Evolutionary conservation across 2,329 filamentous ascomycete genomes (phyloP).

Genomic region (Aaosphaeria arxii): DNA sequence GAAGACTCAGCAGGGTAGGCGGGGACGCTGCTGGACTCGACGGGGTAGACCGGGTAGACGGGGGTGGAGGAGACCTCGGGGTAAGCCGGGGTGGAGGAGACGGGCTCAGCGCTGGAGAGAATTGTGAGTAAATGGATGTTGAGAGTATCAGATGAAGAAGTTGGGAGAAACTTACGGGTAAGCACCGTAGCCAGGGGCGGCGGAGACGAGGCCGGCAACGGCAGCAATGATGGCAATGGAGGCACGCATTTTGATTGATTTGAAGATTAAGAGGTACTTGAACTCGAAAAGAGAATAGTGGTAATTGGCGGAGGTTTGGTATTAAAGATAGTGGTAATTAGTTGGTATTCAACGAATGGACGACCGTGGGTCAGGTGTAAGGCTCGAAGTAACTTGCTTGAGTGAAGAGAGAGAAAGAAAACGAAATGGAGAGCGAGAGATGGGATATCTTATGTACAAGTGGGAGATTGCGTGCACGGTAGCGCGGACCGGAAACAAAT

Average conservation of each 20-base stretch:
- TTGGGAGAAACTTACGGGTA: too few species aligned
- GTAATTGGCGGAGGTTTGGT: slow-evolving; percentile 14
- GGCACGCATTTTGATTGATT: slow-evolving; percentile 41
- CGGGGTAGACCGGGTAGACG: background rate
- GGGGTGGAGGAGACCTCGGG: slow-evolving; percentile 4
- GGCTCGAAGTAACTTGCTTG: slow-evolving; percentile 33
- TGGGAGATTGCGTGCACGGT: slow-evolving; percentile 37
- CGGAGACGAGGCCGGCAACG: slow-evolving; percentile 28
- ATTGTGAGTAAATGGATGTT: too few species aligned
- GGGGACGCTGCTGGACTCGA: slow-evolving; percentile 3
- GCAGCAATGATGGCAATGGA: slow-evolving; percentile 31
- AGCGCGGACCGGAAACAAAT: slow-evolving; percentile 31
- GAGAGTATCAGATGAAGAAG: background rate
- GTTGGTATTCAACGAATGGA: slow-evolving; percentile 40
- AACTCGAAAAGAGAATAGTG: slow-evolving; percentile 22
- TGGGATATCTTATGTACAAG: slow-evolving; percentile 30
- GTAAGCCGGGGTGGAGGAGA: background rate
- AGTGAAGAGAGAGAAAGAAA: slow-evolving; percentile 23
- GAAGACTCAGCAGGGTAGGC: slow-evolving; percentile 2
- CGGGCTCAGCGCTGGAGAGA: background rate
- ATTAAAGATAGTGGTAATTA: slow-evolving; percentile 39
- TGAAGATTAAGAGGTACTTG: slow-evolving; percentile 12
- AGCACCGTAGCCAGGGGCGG: slow-evolving; percentile 25
- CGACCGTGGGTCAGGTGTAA: slow-evolving; percentile 39
- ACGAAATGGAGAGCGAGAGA: slow-evolving; percentile 10